phyloP scores from a whole-genome alignment of 768 basidiomycete genomes.

The Hygrocybe punicea region DNA sequence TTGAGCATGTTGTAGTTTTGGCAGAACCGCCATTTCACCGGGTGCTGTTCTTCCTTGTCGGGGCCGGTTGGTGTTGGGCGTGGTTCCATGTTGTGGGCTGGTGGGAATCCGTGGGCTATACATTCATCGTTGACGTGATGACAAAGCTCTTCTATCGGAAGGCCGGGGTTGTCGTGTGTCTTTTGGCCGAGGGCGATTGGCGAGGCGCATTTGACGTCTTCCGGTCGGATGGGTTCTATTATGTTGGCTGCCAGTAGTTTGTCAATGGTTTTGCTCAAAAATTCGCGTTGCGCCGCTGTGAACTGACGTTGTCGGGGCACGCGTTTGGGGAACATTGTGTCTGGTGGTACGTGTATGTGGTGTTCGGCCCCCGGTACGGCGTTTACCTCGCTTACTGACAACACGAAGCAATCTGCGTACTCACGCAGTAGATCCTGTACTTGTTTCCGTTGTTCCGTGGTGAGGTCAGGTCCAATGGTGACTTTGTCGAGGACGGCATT shows the following conservation, averaged over 20 bases:
- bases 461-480: slow-evolving; percentile 35
- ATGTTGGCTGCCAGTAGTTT: too few relatives aligned
- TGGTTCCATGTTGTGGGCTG: slow-evolving; percentile 20
- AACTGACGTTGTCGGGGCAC: slow-evolving; percentile 33
- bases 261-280: too few relatives aligned
- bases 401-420: too few relatives aligned
- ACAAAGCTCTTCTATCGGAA: slow-evolving; percentile 34
- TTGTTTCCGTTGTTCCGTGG: too few relatives aligned
- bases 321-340: too few relatives aligned
- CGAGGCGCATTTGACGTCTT: slow-evolving; percentile 35
- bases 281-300: slow-evolving; percentile 26
- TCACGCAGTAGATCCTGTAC: too few relatives aligned
- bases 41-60: background rate
- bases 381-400: too few relatives aligned
- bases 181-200: slow-evolving; percentile 39
- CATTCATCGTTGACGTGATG: slow-evolving; percentile 35
- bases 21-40: slow-evolving; percentile 35
- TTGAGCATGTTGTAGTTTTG: slow-evolving; percentile 39
- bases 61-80: background rate
- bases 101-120: slow-evolving; percentile 22
- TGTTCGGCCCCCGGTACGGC: too few relatives aligned
- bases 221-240: slow-evolving; percentile 23
- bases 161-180: slow-evolving; percentile 27
- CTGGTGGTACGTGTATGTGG: too few relatives aligned
- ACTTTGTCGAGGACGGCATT: too few relatives aligned